Evolutionary conservation across 2,329 filamentous ascomycete species (phyloP), one percentile per base, ranked within the genome.

Genomic region (Rachicladosporium sp.): DNA sequence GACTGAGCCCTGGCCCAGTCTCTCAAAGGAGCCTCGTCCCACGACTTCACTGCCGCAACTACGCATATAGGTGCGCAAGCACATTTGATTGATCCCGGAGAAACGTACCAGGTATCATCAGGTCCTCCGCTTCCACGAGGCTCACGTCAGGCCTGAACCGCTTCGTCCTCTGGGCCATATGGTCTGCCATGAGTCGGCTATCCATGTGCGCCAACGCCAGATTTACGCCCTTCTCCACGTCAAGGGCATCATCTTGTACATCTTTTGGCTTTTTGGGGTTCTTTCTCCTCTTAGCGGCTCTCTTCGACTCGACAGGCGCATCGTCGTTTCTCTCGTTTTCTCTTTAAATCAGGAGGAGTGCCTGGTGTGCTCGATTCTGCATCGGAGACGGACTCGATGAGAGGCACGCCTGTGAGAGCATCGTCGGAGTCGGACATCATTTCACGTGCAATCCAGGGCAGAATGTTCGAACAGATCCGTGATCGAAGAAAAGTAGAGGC

Each of bases 141-240:
- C 83, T 94, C 53, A 95, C 61, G 38, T 94, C 81, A 21, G 74
- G 76, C 39, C 86, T 83, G 54, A 89, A 93, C 15, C 81, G 73
- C 47, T 73, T 76, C 38, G 84, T 80, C 55, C 82, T 76, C 55
- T 91, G 80, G 5, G 82, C 82, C 45, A 95, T 69, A 58, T 94
- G 79, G 58, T 95, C 89, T 2, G 88, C 84, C 35, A 95, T 66
- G 32, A 95, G 69, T 48, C 80, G 76, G 44, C 76, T 80, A 59
- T 94, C 85, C 80, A 95, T 88, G 44, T 77, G 75, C 33, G 78
- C 75, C 57, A 95, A 83, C 3, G 82, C 75, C 47, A 76, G 77
- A 63, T 95, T 93, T 49, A 95, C 67, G 5, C 81, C 62, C 29
- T 62, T 47, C 49, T 64, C 57, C 44, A 60, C 54, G 44, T 70